Percentiles rank a stretch among this genome's conserved stretches.
phyloP scores from a whole-genome alignment of 106 monocot genomes.

The Apostasia ramifera region DNA sequence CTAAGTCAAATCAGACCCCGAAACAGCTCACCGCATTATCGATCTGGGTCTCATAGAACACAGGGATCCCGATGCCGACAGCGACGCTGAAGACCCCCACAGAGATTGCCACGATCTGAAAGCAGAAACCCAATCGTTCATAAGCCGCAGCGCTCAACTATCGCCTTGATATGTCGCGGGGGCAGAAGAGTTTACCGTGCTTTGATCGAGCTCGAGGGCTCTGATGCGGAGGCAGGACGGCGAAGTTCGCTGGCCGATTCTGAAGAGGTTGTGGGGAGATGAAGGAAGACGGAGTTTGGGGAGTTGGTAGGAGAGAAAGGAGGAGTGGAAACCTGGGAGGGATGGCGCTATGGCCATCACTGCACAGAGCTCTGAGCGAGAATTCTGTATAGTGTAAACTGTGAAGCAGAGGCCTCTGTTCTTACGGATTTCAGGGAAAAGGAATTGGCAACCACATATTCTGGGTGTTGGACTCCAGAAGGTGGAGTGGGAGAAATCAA shows the following conservation, averaged over 20 bases:
- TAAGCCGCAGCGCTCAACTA: background rate
- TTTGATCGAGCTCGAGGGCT: conserved; percentile 76
- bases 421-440: no score
- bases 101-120: conserved; percentile 62
- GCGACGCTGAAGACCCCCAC: conserved; percentile 79
- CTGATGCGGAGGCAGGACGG: conserved; percentile 39
- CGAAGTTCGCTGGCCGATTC: background rate
- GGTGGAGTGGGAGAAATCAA: no score
- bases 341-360: conserved; percentile 32
- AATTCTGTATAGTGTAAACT: no score
- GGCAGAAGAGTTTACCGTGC: conserved; percentile 36
- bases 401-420: no score
- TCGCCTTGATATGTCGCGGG: background rate
- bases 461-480: no score
- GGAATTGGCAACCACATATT: no score
- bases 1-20: background rate
- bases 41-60: conserved; percentile 87
- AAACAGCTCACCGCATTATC: conserved; percentile 62
- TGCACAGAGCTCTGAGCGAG: no score
- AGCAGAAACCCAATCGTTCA: background rate
- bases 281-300: conserved; percentile 16
- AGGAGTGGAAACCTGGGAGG: conserved; percentile 23
- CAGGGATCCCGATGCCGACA: conserved; percentile 72
- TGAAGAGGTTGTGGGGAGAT: background rate
- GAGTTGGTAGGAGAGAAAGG: conserved; percentile 34